These are phyloP conservation scores for Lachnum nothofagi DNA, from an alignment of 2,329 filamentous ascomycete species.

Conservation along the genomic window DNA sequence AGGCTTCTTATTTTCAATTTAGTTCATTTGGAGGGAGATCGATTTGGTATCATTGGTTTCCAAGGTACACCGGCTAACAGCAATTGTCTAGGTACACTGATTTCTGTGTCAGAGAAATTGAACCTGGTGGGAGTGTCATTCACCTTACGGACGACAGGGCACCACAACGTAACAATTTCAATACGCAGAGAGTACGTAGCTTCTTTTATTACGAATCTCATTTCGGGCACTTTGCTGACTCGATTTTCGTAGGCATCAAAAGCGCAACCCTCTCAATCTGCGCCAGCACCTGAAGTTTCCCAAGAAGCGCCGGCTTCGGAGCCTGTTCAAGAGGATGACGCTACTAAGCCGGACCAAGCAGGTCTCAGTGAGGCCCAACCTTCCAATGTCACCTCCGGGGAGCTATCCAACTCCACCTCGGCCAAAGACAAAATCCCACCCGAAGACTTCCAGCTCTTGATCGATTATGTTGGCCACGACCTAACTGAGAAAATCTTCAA, in stretches of 20 bases:
- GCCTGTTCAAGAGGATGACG: not conserved
- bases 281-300: constrained; percentile 1
- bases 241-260: not conserved
- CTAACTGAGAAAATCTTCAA: constrained; percentile 46
- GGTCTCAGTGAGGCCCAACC: not conserved
- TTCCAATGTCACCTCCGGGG: not conserved
- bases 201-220: not conserved
- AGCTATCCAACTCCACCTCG: not conserved
- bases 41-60: too few relatives aligned
- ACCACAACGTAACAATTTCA: constrained; percentile 7
- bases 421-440: constrained; percentile 29
- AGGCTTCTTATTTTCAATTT: too few relatives aligned
- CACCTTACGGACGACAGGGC: constrained; percentile 47
- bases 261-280: not conserved
- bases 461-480: constrained; percentile 46
- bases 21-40: too few relatives aligned
- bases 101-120: constrained; percentile 69
- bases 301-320: not conserved
- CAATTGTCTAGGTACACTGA: constrained; percentile 54
- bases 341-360: not conserved
- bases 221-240: not conserved
- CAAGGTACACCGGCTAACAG: constrained; percentile 7
- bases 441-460: constrained; percentile 41
- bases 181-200: constrained; percentile 12
- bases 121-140: constrained; percentile 56